Evolutionary conservation across 352 stramenopile genomes (phyloP).

Genomic region (Pythium phragmitis): DNA sequence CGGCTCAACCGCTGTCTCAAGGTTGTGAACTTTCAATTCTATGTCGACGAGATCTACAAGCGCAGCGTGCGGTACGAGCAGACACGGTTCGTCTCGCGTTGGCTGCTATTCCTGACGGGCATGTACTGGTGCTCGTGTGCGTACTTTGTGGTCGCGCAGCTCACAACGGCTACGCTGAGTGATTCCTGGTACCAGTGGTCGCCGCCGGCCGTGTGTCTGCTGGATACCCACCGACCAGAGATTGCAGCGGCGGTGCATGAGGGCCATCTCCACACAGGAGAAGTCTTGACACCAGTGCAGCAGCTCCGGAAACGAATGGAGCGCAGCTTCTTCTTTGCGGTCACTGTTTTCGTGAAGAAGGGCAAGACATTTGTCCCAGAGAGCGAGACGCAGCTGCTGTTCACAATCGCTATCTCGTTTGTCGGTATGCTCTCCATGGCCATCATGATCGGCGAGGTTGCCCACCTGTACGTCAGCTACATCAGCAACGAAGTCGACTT

Average conservation of each 20-base stretch:
- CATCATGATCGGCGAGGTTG: constrained; percentile 72
- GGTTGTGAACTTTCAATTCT: constrained; percentile 49
- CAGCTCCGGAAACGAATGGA: constrained; percentile 38
- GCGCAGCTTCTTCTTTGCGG: constrained; percentile 31
- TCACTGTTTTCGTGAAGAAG: constrained; percentile 33
- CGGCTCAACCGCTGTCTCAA: constrained; percentile 46
- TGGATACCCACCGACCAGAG: constrained; percentile 1
- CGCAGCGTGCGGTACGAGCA: constrained; percentile 52
- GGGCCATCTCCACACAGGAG: constrained; percentile 36
- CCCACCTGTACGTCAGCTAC: constrained; percentile 40
- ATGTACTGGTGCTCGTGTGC: constrained; percentile 65
- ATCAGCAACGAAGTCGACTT: constrained; percentile 43
- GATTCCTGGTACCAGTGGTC: constrained; percentile 43
- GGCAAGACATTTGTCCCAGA: constrained; percentile 29
- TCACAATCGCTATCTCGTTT: constrained; percentile 27
- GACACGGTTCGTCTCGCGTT: constrained; percentile 52
- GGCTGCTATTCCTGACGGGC: constrained; percentile 46
- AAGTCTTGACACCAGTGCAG: constrained; percentile 2
- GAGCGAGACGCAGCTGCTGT: constrained; percentile 14
- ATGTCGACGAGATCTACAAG: constrained; percentile 57
- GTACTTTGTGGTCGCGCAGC: constrained; percentile 40
- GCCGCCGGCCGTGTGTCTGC: constrained; percentile 25
- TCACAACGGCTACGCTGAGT: constrained; percentile 6
- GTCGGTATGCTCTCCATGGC: constrained; percentile 60
- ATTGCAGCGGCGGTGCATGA: constrained; percentile 3